Evolutionary conservation across 1,284 basidiomycete genomes (phyloP), one percentile per base, ranked within the genome.

Genomic region (Irpex sp.): DNA sequence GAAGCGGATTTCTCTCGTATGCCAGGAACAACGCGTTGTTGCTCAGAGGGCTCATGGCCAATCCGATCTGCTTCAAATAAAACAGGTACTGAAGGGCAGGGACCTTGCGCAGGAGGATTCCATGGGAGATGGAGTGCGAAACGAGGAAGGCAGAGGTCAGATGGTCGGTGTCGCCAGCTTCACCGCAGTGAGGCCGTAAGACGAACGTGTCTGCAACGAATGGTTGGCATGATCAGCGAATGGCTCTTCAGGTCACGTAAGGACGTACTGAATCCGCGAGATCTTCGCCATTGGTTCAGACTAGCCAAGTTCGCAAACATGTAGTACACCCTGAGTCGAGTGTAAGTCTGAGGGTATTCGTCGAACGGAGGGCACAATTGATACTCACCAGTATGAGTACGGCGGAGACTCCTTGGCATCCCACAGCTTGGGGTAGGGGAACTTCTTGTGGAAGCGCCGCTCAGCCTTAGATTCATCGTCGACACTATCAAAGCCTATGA

Each of bases 111-210:
- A 99, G 82, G 21, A 98, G 80, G 72, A 99, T 99, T 48, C 97
- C 97, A 72, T 99, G 97, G 14, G 96, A 98, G 73, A 99, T 99
- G 0, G 96, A 98, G 72, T 99, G 96, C 4, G 96, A 91, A 0
- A 94, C 95, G 28, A 99, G 82, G 83, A 94, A 99, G 1, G 96
- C 92, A 0, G 96, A 93, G 0, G 96, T 94, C 19, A 99, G 83
- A 74, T 99, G 97, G 74, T 99, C 96, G 0, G 97, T 94, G 73
- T 99, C 97, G 48, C 97, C 97, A 1, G 97, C 97, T 79, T 99
- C 97, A 59, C 97, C 97, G 28, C 93, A 93, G 75, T 99, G 97
- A 0, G 97, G 97, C 48, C 97, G 90, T 61, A 99, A 86, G 45
- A 98, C 96, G 72, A 99, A 96, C 0, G 96, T 99, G 73, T 89